Evolutionary conservation across 2,329 filamentous ascomycete species (phyloP), one percentile per base, ranked within the genome.

Genomic region (Dactylellina haptotyla): DNA sequence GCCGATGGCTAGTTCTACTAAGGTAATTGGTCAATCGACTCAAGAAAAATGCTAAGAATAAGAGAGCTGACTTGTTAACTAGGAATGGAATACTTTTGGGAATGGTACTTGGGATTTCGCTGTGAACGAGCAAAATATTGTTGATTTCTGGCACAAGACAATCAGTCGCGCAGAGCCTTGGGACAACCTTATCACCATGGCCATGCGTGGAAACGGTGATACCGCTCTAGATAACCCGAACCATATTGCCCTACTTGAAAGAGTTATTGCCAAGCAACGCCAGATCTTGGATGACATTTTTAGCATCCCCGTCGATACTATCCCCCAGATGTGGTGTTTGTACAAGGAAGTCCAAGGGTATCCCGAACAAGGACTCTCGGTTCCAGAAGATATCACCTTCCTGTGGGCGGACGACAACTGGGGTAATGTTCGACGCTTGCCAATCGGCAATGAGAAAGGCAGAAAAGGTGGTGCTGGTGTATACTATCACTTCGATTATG

Each of bases 291-390:
- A 81, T 18, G 83, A 85, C 1, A 85, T 89, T 0, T 84, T 89
- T 45, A 80, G 85, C 48, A 82, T 85, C 37, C 80, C 83, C 2
- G 78, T 79, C 2, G 83, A 82, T 82, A 81, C 83, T 1, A 85
- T 89, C 0, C 88, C 89, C 4, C 89, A 91, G 79, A 84, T 88
- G 80, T 91, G 89, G 88, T 90, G 88, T 76, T 81, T 91, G 73
- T 92, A 91, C 80, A 91, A 90, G 78, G 89, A 92, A 72, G 76
- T 92, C 1, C 88, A 89, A 80, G 85, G 86, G 4, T 91, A 91
- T 79, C 87, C 88, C 67, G 86, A 89, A 66, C 83, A 85, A 14
- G 89, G 89, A 1, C 83, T 91, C 78, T 81, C 82, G 1, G 84
- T 90, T 79, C 80, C 88, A 0, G 88, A 90, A 37, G 85, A 89